phyloP scores from a whole-genome alignment of 1,284 basidiomycete species.

The Cutaneotrichosporon arboriforme region DNA sequence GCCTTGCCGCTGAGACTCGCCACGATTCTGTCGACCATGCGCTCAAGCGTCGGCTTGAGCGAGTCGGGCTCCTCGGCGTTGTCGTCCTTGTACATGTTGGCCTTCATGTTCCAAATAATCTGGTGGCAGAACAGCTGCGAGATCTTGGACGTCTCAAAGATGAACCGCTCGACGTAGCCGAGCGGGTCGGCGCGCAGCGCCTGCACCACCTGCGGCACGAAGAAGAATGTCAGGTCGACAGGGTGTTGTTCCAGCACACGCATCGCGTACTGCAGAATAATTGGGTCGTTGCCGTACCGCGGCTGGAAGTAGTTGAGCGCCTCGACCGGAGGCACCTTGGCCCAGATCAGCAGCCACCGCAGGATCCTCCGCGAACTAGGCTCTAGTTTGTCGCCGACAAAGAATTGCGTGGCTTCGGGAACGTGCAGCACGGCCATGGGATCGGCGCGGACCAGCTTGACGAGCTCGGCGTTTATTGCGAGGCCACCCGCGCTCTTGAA shows the following conservation, averaged over 20 bases:
- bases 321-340: constrained; percentile 77
- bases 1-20: constrained; percentile 84
- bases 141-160: constrained; percentile 95
- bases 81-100: constrained; percentile 93
- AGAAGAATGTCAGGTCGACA: constrained; percentile 95
- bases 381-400: constrained; percentile 70
- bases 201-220: constrained; percentile 97
- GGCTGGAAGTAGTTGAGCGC: constrained; percentile 83
- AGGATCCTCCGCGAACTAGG: constrained; percentile 6
- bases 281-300: constrained; percentile 73
- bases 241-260: constrained; percentile 91
- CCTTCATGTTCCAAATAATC: constrained; percentile 99
- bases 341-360: constrained; percentile 82
- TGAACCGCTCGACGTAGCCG: constrained; percentile 91
- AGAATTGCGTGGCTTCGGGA: constrained; percentile 71
- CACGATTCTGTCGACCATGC: constrained; percentile 77
- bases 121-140: constrained; percentile 99
- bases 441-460: constrained; percentile 65
- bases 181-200: constrained; percentile 81
- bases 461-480: constrained; percentile 62
- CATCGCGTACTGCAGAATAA: constrained; percentile 94
- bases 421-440: constrained; percentile 66
- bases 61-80: constrained; percentile 67
- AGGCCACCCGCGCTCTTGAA: constrained; percentile 59
- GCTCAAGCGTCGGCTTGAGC: constrained; percentile 90